Conservation (phyloP, 2,329 filamentous ascomycete species). For the Bretziella fagacearum region DNA sequence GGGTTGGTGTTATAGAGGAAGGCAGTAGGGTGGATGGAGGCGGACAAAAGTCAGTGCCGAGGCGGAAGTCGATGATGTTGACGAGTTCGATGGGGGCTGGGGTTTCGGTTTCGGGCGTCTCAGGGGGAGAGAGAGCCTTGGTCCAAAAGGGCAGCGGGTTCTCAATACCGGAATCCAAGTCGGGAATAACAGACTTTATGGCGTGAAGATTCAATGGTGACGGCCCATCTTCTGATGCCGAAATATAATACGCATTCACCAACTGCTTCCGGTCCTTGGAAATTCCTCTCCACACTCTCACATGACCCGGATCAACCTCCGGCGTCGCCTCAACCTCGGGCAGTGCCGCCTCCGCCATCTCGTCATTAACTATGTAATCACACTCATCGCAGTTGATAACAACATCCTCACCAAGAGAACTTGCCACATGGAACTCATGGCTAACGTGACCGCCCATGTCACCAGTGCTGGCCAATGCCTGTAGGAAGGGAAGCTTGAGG, state of each 20-base stretch:
- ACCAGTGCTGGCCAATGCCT: conserved; percentile 84
- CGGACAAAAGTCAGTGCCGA: conserved; percentile 2
- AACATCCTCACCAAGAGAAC: conserved; percentile 65
- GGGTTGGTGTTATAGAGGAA: neutral
- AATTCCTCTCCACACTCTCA: conserved; percentile 42
- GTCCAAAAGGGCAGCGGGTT: conserved; percentile 38
- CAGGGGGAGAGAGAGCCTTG: conserved; percentile 20
- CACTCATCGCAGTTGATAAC: conserved; percentile 62
- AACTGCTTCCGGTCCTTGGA: conserved; percentile 50
- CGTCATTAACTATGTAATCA: conserved; percentile 68
- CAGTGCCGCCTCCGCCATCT: conserved; percentile 42
- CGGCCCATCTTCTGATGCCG: conserved; percentile 17
- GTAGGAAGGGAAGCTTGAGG: conserved; percentile 64
- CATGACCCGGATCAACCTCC: neutral
- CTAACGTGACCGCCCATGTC: conserved; percentile 87
- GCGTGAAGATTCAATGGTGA: conserved; percentile 33
- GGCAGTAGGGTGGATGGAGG: neutral
- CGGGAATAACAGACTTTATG: conserved; percentile 47
- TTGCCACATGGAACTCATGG: conserved; percentile 85
- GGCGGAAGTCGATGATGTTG: conserved; percentile 23
- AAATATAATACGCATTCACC: conserved; percentile 52
- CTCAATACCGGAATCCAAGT: conserved; percentile 55
- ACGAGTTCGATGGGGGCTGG: conserved; percentile 17
- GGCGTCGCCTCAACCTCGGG: neutral
- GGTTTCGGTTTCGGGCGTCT: conserved; percentile 6